Evolutionary conservation across 2,329 filamentous ascomycete species (phyloP).

Genomic region (Xylaria sp.): DNA sequence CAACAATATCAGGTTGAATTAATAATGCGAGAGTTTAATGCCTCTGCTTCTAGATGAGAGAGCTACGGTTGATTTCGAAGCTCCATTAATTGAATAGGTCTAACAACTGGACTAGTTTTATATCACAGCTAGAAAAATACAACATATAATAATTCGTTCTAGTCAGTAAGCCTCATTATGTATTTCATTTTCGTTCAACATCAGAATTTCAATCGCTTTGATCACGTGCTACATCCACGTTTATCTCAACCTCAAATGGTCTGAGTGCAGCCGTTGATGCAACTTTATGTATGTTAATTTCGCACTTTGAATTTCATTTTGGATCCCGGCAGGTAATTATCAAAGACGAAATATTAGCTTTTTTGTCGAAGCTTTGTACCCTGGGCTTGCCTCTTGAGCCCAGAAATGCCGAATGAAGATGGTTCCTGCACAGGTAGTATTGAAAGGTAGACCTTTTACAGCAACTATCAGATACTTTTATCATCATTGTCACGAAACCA

Average conservation of each 20-base stretch:
- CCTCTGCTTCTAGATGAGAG: too few species aligned
- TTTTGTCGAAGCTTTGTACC: background rate
- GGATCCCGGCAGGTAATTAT: background rate
- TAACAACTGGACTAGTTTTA: too few species aligned
- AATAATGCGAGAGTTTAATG: too few species aligned
- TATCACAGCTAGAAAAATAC: too few species aligned
- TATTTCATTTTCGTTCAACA: background rate
- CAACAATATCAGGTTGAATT: background rate
- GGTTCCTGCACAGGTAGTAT: background rate
- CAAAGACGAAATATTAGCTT: background rate
- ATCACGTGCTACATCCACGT: background rate
- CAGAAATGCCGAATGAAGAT: background rate
- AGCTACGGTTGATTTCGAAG: too few species aligned
- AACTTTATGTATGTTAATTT: background rate
- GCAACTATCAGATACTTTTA: background rate
- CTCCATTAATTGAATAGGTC: too few species aligned
- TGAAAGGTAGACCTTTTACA: background rate
- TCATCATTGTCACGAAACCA: too few species aligned
- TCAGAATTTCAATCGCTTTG: background rate
- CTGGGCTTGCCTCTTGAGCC: background rate
- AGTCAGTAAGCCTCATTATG: background rate
- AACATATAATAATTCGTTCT: too few species aligned
- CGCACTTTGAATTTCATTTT: background rate
- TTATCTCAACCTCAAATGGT: background rate
- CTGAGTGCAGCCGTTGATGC: background rate